Base-by-base conservation (phyloP, 2,329 filamentous ascomycete genomes). In the Grosmannia huntii region DNA sequence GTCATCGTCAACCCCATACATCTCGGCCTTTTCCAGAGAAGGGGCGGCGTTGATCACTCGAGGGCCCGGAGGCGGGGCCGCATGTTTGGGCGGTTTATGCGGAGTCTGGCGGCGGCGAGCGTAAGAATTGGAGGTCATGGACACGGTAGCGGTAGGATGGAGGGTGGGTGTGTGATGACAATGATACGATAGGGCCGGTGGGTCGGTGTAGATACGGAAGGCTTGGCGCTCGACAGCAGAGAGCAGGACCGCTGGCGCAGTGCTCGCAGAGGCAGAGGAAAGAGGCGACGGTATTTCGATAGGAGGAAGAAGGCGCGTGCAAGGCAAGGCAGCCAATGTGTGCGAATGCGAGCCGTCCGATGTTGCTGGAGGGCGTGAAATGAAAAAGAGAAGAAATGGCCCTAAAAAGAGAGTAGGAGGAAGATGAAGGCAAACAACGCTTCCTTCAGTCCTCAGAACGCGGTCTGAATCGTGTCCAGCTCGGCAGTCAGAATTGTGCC, bases 21-120 rank as follows among this genome's bases (percentile, higher is more conserved):
- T 73, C 62, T 79, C 72, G 61, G 77, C 77, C 69, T 79, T 78
- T 67, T 79, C 76, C 64, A 80, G 71, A 6, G 76, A 77, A 36
- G 76, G 76, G 44, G 71, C 75, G 59, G 77, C 77, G 66, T 80
- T 78, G 67, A 80, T 80, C 59, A 79, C 74, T 66, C 79, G 78
- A 71, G 76, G 60, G 66, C 72, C 65, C 67, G 68, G 62, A 67
- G 61, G 62, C 66, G 68, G 62, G 57, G 67, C 63, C 60, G 69
- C 63, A 65, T 69, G 66, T 60, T 72, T 68, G 59, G 75, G 71
- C 63, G 72, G 70, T 65, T 77, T 75, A 69, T 73, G 73, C 61
- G 75, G 65, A 60, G 70, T 72, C 62, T 74, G 73, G 63, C 75
- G 73, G 68, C 75, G 71, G 63, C 75, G 71, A 59, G 72, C 66